Percentiles rank a stretch among this genome's conserved stretches.
phyloP scores from a whole-genome alignment of 2,329 filamentous ascomycete genomes.

The Colletotrichum caudatum region DNA sequence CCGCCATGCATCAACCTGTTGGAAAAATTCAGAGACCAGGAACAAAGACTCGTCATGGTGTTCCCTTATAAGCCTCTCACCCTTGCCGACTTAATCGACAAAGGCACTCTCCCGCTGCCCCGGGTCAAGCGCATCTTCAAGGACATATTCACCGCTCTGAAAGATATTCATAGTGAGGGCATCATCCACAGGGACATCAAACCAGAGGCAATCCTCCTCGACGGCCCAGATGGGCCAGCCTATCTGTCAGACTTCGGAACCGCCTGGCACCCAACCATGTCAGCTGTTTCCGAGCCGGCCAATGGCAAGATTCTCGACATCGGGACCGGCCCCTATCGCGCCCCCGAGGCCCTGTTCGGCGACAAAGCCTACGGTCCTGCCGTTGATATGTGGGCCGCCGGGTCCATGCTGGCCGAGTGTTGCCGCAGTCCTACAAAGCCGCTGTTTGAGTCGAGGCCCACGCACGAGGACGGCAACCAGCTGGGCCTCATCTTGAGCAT shows the following conservation, averaged over 20 bases:
- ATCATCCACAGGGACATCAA: constrained; percentile 97
- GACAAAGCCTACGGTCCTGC: constrained; percentile 76
- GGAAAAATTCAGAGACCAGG: constrained; percentile 78
- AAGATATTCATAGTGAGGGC: constrained; percentile 76
- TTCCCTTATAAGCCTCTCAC: constrained; percentile 87
- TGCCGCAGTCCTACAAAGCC: constrained; percentile 66
- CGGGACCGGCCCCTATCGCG: constrained; percentile 90
- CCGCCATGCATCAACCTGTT: constrained; percentile 74
- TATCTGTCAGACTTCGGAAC: constrained; percentile 94
- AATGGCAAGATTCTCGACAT: constrained; percentile 88
- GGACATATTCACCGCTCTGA: constrained; percentile 78
- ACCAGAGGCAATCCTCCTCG: constrained; percentile 86
- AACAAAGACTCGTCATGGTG: constrained; percentile 79
- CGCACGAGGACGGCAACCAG: constrained; percentile 87
- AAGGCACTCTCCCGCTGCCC: constrained; percentile 50
- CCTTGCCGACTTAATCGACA: constrained; percentile 74
- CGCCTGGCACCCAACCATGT: constrained; percentile 77
- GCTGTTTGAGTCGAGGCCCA: constrained; percentile 83
- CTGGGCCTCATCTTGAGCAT: constrained; percentile 91
- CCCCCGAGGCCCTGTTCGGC: constrained; percentile 92
- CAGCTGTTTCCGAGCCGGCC: constrained; percentile 70
- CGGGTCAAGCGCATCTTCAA: constrained; percentile 62
- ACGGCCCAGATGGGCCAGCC: constrained; percentile 75
- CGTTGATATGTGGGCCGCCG: constrained; percentile 91
- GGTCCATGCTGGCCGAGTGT: constrained; percentile 85